phyloP scores from a whole-genome alignment of 148 eudicot genomes.

The Dianthus caryophyllus region DNA sequence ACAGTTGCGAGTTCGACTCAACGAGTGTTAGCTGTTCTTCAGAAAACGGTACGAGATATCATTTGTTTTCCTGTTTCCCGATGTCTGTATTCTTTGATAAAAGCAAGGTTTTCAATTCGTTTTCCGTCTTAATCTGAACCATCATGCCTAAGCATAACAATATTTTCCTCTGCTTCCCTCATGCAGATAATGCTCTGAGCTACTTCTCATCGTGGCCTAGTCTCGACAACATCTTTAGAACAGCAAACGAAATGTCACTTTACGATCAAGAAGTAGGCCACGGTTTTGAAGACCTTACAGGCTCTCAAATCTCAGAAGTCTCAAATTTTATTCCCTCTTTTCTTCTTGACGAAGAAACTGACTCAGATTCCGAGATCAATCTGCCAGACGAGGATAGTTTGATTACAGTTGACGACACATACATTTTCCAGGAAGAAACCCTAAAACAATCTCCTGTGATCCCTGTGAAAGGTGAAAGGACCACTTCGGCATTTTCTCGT shows the following conservation, averaged over 20 bases:
- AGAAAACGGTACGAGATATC: constrained; percentile 20
- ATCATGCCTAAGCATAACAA: no score
- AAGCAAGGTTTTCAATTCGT: neutral
- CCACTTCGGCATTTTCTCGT: neutral
- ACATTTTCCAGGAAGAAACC: constrained; percentile 23
- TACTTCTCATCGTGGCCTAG: constrained; percentile 14
- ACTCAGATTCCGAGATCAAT: constrained; percentile 16
- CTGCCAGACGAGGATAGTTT: constrained; percentile 35
- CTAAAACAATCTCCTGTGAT: neutral
- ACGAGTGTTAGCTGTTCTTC: constrained; percentile 11
- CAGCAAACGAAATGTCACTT: constrained; percentile 4
- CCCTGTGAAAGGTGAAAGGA: constrained; percentile 14
- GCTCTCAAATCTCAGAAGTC: neutral
- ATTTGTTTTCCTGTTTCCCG: constrained; percentile 1
- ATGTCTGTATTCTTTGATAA: neutral
- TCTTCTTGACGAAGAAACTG: constrained; percentile 13
- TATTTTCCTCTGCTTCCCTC: constrained; percentile 1
- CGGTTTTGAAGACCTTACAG: constrained; percentile 14
- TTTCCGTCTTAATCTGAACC: constrained; percentile 10
- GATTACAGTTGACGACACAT: constrained; percentile 29
- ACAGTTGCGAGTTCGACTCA: constrained; percentile 17
- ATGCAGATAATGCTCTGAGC: constrained; percentile 14
- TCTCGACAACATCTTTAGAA: constrained; percentile 12
- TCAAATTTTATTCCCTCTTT: neutral
- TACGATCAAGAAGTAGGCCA: constrained; percentile 1